Evolutionary conservation across 202 grass and related monocot genomes (phyloP), one percentile per base, ranked within the genome.

Genomic region (Saccharum hybrid): DNA sequence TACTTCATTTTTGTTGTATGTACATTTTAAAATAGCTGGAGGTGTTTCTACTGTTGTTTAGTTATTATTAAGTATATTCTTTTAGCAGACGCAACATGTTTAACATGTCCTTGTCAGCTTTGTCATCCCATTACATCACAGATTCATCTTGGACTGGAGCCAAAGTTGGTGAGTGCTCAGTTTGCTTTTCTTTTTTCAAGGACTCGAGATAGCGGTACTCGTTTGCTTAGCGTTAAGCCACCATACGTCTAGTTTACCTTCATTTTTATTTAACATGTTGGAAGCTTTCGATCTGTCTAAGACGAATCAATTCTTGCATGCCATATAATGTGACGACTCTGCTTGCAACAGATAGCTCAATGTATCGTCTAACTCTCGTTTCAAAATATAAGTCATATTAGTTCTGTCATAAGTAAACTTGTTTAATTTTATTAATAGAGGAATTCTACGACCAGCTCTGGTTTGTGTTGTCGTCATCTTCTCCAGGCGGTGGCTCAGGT

Each of bases 1-100:
- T 52, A 66, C 28, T 72, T 46, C 26, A 43, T 40, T 52, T 63
- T 52, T 39, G 31, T 66, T 74, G n/a, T 54, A 66, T 83, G 30
- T 36, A 66, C 59, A 83, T 75, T 65, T 83, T 52, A 21, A 48
- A 22, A 39, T 49, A 2, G 3, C 40, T 64, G 42, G 59, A 52
- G 48, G 4, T 71, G 49, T 6, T 18, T 69, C 66, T 19, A 3
- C 54, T 18, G 9, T 39, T 43, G 22, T 8, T 26, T 26, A 26
- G 26, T 26, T 26, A 26, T 26, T 26, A 26, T 26, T 26, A 26
- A 62, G 22, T 28, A 31, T 18, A 8, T 10, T 31, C 7, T 10
- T 65, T 14, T 63, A 22, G 22, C 26, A 63, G 34, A 6, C 22
- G 23, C n/a, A 63, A 8, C 6, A 48, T 37, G 9, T 43, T 26